Conservation (phyloP, 2,329 filamentous ascomycete genomes). For the Ophiostoma australiae region DNA sequence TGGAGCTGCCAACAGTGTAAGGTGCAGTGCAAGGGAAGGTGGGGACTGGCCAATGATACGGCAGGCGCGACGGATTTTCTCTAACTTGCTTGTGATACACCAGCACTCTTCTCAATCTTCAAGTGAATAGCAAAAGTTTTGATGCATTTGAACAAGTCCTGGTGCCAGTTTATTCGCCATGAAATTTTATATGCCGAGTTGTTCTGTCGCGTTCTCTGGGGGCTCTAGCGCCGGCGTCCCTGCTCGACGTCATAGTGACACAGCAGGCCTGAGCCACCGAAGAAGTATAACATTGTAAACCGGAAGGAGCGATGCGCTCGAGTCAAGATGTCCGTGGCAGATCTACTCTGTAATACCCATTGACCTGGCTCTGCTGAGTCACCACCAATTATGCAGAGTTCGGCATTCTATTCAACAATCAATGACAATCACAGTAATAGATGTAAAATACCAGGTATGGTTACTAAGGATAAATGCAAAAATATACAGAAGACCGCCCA, state of each 20-base stretch:
- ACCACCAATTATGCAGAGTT: background rate
- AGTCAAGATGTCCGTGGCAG: background rate
- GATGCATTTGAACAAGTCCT: too few species aligned
- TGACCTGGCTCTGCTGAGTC: background rate
- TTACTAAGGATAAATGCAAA: background rate
- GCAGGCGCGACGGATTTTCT: background rate
- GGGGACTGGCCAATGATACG: background rate
- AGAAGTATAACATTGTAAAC: background rate
- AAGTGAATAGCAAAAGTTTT: too few species aligned
- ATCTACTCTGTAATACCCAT: background rate
- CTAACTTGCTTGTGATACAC: background rate
- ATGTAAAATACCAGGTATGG: too few species aligned
- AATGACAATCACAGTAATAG: too few species aligned
- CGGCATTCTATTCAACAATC: background rate
- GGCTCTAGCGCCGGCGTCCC: background rate
- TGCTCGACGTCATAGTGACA: background rate
- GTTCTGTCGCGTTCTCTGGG: background rate
- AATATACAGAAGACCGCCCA: background rate
- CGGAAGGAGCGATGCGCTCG: background rate
- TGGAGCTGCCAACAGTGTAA: background rate
- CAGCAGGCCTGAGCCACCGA: constrained; percentile 1
- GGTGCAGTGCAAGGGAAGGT: background rate
- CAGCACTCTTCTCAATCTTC: background rate
- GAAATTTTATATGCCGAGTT: background rate
- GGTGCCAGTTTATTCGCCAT: background rate